Base-by-base conservation (phyloP, 192 early-diverging fungal genomes). In the Lobosporangium transversale region DNA sequence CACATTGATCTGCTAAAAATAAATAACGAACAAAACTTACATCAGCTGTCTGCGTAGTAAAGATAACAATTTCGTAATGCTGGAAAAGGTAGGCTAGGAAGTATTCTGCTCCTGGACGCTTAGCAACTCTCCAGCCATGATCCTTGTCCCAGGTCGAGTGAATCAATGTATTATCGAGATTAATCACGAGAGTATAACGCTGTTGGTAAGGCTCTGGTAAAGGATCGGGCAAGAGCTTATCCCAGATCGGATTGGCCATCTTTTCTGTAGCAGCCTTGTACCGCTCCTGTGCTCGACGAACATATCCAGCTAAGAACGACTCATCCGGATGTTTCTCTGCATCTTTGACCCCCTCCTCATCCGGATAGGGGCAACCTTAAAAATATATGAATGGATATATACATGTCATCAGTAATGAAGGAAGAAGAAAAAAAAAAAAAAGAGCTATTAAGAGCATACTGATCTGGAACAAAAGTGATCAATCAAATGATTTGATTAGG, bases 1-100 rank as follows among this genome's bases (percentile, higher is more conserved):
- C n/a, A n/a, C n/a, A n/a, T n/a, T n/a, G n/a, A 40, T 12, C 23
- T 21, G 1, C 49, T 20, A 24, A 21, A 50, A 17, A 50, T 40
- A 36, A 56, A 20, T 10, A 53, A 29, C 5, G 5, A 37, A 18
- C 10, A 21, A n/a, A 30, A 76, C 80, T 68, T 86, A 94, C 93
- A 75, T 94, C 88, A 64, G 89, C 82, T 12, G 89, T 91, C 68
- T 95, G 92, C 40, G 89, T 94, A 29, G 98, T 96, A 69, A 96
- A 98, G 21, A 99, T 88, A 24, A 99, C 95, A 53, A 98, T 88
- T 85, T 99, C 98, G 80, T 89, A 99, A 80, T 94, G 92, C 70
- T 92, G 90, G 61, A 89, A 88, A 62, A 98, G 81, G 79, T 96
- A 95, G 55, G 92, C 88, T 26, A 99, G 69, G 75, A 99, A 97